A percentile compares a stretch with the other conserved stretches of the same genome.
Evolutionary conservation across 2,329 filamentous ascomycete species (phyloP).

Genomic region (Penicillium sp.): DNA sequence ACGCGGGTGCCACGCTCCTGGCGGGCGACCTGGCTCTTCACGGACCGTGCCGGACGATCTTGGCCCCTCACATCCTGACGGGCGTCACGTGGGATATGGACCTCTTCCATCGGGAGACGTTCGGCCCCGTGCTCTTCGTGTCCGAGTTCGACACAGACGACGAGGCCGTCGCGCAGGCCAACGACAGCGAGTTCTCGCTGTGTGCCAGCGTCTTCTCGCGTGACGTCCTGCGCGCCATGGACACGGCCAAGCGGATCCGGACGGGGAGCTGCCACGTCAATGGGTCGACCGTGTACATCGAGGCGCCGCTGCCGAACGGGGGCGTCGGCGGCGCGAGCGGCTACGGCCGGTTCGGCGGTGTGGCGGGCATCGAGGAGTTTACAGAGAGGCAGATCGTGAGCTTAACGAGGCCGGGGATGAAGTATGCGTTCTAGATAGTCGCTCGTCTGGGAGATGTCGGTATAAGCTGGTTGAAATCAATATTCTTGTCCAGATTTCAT

Average conservation of each 20-base stretch:
- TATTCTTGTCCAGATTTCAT: too few relatives aligned
- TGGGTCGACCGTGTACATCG: constrained; percentile 47
- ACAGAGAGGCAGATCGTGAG: constrained; percentile 37
- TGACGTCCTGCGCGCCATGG: constrained; percentile 9
- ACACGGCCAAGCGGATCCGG: constrained; percentile 5
- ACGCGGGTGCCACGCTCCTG: constrained; percentile 7
- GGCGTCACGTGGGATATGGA: constrained; percentile 7
- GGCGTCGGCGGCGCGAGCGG: constrained; percentile 43
- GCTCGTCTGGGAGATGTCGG: too few relatives aligned
- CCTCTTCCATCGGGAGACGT: constrained; percentile 7
- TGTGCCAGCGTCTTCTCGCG: constrained; percentile 11
- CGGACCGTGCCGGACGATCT: constrained; percentile 3
- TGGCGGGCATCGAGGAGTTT: constrained; percentile 6
- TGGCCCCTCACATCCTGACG: constrained; percentile 1
- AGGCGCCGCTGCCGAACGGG: constrained; percentile 45
- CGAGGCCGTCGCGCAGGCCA: constrained; percentile 6
- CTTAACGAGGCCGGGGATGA: constrained; percentile 16
- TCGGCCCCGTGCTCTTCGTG: constrained; percentile 8
- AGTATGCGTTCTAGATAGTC: constrained; percentile 9
- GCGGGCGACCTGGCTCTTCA: constrained; percentile 3
- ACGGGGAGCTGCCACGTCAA: constrained; percentile 44
- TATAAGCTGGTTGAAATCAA: too few relatives aligned
- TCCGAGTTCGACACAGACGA: constrained; percentile 6
- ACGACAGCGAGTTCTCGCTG: constrained; percentile 7
- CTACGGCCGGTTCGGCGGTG: constrained; percentile 42